A percentile compares a stretch with the other conserved stretches of the same genome.
These are phyloP conservation scores for Protea cynaroides DNA, from an alignment of 164 flowering plant genomes.

Conservation along the genomic window DNA sequence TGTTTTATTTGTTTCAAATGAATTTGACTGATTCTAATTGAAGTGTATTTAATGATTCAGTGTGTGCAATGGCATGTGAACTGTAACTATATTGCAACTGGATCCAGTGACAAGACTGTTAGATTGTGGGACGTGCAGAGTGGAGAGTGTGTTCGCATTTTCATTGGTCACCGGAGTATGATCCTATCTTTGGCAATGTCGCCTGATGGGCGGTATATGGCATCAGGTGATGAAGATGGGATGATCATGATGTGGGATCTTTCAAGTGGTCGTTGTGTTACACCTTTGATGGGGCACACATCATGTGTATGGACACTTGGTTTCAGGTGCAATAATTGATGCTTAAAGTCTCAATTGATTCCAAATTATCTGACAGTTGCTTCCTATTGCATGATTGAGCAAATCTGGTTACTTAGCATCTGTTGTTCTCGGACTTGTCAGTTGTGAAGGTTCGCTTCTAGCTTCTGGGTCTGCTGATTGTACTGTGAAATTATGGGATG, in stretches of 20 bases:
- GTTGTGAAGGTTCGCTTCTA: constrained; percentile 92
- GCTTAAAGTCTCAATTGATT: not conserved
- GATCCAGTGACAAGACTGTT: constrained; percentile 97
- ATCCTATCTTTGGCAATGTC: constrained; percentile 88
- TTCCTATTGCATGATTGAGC: not conserved
- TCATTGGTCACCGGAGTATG: constrained; percentile 96
- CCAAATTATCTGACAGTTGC: not conserved
- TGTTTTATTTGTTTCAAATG: not conserved
- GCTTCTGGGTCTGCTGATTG: constrained; percentile 99
- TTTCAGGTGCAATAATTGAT: constrained; percentile 53
- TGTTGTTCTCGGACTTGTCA: constrained; percentile 20
- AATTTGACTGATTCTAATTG: constrained; percentile 1
- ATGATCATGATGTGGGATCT: constrained; percentile 99
- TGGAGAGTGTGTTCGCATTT: constrained; percentile 94
- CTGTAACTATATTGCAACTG: constrained; percentile 96
- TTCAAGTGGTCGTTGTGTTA: constrained; percentile 80
- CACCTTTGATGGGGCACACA: constrained; percentile 83
- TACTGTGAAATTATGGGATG: constrained; percentile 97
- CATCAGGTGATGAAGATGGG: constrained; percentile 99
- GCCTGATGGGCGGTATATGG: constrained; percentile 96
- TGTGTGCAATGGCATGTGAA: constrained; percentile 98
- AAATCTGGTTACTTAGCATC: not conserved
- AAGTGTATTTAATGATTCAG: constrained; percentile 27
- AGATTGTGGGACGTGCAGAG: constrained; percentile 93
- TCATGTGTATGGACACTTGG: constrained; percentile 95